A percentile compares a stretch with the other conserved stretches of the same genome.
phyloP scores from a whole-genome alignment of 2,329 filamentous ascomycete species.

The Aspergillus texensis region DNA sequence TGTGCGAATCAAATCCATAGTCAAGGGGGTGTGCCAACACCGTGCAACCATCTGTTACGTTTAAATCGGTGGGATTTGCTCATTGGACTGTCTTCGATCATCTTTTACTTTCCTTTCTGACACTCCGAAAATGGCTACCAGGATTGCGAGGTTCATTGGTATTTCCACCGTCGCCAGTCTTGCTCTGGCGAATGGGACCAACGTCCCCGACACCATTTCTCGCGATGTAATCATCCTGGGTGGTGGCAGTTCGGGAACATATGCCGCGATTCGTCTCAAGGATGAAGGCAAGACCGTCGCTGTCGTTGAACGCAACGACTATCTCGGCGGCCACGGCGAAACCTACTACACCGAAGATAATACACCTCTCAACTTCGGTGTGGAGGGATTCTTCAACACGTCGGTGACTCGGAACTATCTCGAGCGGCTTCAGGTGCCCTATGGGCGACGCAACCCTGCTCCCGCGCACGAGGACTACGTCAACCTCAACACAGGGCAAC shows the following conservation, averaged over 20 bases:
- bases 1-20: neutral
- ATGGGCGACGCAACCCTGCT: neutral
- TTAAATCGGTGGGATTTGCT: neutral
- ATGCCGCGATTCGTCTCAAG: constrained; percentile 30
- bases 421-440: constrained; percentile 22
- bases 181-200: neutral
- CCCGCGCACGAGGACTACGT: neutral
- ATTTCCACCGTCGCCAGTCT: neutral
- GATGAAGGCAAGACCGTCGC: constrained; percentile 27
- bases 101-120: neutral
- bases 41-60: neutral
- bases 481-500: neutral
- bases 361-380: constrained; percentile 29
- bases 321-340: constrained; percentile 30
- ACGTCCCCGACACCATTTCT: neutral
- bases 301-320: constrained; percentile 27
- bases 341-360: constrained; percentile 26
- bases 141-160: neutral
- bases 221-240: constrained; percentile 33
- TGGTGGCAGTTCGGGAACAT: constrained; percentile 33
- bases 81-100: neutral
- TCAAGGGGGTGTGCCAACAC: neutral
- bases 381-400: constrained; percentile 27
- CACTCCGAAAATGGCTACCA: neutral
- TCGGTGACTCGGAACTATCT: constrained; percentile 25